Conservation (phyloP, 2,329 filamentous ascomycete genomes). For the Pseudogymnoascus sp. region DNA sequence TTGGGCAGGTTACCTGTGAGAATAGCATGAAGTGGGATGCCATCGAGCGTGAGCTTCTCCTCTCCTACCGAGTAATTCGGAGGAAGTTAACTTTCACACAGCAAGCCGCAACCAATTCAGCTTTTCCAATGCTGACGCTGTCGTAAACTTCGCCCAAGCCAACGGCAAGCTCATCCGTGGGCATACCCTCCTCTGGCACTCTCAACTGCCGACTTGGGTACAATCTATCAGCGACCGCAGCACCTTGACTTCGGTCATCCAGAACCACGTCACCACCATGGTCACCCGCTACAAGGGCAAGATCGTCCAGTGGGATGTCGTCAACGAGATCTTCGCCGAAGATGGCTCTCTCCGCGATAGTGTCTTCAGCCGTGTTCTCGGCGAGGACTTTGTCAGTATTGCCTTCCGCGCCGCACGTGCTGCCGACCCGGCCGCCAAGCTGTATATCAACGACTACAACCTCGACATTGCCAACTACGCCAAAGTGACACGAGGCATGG, state of each 20-base stretch:
- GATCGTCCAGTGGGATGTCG: constrained; percentile 54
- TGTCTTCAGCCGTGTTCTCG: constrained; percentile 60
- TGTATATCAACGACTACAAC: constrained; percentile 72
- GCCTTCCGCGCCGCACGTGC: constrained; percentile 60
- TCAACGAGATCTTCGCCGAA: constrained; percentile 54
- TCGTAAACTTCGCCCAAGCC: constrained; percentile 47
- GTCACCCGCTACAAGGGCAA: constrained; percentile 55
- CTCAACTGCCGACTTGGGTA: constrained; percentile 52
- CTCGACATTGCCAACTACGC: constrained; percentile 40
- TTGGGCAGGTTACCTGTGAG: constrained; percentile 58
- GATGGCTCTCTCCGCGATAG: constrained; percentile 40
- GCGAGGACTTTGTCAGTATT: constrained; percentile 60
- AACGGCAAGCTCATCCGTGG: constrained; percentile 55
- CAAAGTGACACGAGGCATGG: constrained; percentile 47
- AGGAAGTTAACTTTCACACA: background rate
- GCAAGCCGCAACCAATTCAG: constrained; percentile 42
- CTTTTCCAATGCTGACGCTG: constrained; percentile 46
- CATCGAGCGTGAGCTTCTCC: constrained; percentile 32
- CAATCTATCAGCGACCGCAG: constrained; percentile 42
- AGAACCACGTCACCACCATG: constrained; percentile 51
- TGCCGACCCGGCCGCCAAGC: constrained; percentile 57
- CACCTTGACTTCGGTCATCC: constrained; percentile 47
- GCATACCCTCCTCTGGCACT: constrained; percentile 60
- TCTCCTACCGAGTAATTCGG: background rate
- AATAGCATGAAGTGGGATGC: constrained; percentile 66